These are phyloP conservation scores for Colletotrichum aenigma DNA, from an alignment of 2,329 filamentous ascomycete genomes.

Conservation along the genomic window DNA sequence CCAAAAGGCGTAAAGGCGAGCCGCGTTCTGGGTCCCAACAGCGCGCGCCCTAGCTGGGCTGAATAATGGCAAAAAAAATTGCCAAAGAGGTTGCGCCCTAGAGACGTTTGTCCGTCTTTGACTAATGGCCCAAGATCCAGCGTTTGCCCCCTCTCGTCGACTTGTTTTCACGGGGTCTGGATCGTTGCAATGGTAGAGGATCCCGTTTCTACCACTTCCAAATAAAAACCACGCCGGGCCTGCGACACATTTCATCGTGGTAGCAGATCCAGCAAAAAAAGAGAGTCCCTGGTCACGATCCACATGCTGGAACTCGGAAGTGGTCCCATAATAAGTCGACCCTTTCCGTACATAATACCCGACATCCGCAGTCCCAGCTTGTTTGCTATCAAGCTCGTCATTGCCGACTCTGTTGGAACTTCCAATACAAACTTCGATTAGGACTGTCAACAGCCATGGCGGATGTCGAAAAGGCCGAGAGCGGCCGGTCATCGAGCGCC, in stretches of 20 bases:
- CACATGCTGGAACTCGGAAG: slow-evolving; percentile 16
- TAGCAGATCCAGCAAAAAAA: background rate
- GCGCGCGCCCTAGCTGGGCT: background rate
- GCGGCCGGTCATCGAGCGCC: background rate
- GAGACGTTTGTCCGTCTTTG: background rate
- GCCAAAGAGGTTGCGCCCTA: background rate
- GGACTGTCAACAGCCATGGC: background rate
- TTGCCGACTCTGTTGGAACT: background rate
- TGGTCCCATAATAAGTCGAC: background rate
- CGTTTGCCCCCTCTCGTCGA: background rate
- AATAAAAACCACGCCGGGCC: background rate
- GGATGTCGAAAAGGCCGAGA: slow-evolving; percentile 19
- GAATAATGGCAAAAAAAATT: slow-evolving; percentile 6
- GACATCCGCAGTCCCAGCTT: slow-evolving; percentile 3
- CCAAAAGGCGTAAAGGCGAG: background rate
- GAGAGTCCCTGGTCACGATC: background rate
- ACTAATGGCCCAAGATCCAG: background rate
- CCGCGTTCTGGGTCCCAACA: background rate
- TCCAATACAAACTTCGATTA: rapidly evolving
- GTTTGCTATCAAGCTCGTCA: background rate
- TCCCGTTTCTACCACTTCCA: background rate
- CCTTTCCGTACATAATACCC: background rate
- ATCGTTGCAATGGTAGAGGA: background rate
- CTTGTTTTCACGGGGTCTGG: background rate
- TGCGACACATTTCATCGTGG: background rate